Percentiles rank a stretch among this genome's conserved stretches.
phyloP scores from a whole-genome alignment of 305 asterid species.

The Ruellia speciosa region DNA sequence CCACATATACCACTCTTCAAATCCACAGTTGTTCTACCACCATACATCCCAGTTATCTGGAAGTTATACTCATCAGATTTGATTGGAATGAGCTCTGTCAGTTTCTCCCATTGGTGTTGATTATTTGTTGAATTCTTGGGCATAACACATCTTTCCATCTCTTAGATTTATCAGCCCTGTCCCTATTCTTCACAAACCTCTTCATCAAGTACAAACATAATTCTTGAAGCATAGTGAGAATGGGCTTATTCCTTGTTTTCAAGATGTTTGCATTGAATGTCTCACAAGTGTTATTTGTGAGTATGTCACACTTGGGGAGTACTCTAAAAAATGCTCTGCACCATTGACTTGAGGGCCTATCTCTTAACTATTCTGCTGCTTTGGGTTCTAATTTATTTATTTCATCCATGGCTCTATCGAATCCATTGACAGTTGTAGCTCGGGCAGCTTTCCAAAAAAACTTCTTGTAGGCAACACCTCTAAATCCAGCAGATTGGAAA shows the following conservation, averaged over 20 bases:
- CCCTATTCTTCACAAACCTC: background rate
- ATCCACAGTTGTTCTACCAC: no score
- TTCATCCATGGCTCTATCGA: background rate
- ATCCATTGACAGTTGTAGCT: background rate
- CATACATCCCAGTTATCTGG: no score
- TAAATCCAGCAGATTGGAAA: background rate
- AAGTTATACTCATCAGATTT: background rate
- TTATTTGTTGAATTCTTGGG: background rate
- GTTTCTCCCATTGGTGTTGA: background rate
- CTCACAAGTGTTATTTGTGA: background rate
- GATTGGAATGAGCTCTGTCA: background rate
- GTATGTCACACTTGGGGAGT: background rate
- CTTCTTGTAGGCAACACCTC: background rate
- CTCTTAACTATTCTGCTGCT: background rate
- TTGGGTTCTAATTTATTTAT: background rate
- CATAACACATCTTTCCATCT: background rate
- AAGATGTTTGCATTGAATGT: background rate
- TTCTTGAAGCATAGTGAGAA: background rate
- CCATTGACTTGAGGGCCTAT: background rate
- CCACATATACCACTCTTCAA: no score
- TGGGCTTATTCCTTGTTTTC: background rate
- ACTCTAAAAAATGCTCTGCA: background rate
- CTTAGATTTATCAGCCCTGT: background rate
- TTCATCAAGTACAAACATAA: background rate
- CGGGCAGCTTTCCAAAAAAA: background rate